Conservation (phyloP, 75 land plant species). For the Pseudotsuga menziesii region DNA sequence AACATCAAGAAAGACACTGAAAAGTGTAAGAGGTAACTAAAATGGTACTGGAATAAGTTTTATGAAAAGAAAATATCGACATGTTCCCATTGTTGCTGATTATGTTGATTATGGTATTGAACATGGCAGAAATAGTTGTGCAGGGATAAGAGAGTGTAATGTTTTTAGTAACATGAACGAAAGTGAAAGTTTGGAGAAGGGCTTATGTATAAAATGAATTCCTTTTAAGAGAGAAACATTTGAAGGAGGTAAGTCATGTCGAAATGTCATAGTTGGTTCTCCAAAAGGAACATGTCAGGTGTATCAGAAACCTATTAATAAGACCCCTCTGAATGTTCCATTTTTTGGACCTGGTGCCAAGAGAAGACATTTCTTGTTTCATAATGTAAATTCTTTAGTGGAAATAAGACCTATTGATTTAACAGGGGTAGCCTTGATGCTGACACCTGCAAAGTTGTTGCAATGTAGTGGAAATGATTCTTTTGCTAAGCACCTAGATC, state of each 20-base stretch:
- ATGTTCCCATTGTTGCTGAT: not conserved
- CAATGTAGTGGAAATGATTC: not conserved
- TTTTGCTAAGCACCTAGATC: not conserved
- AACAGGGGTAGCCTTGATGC: slow-evolving; percentile 16
- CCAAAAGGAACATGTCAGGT: too few species aligned
- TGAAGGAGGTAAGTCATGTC: too few species aligned
- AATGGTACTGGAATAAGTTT: not conserved
- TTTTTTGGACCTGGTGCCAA: slow-evolving; percentile 1
- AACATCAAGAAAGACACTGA: not conserved
- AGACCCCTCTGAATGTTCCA: too few species aligned
- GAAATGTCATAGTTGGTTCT: too few species aligned
- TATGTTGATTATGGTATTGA: not conserved
- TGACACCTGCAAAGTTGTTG: slow-evolving; percentile 14
- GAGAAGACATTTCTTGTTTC: not conserved
- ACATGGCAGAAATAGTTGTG: not conserved
- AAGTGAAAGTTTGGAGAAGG: not conserved
- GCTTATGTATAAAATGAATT: not conserved
- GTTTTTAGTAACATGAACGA: not conserved
- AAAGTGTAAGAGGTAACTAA: not conserved
- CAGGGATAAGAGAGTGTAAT: not conserved
- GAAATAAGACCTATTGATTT: slow-evolving; percentile 25
- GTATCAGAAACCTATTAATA: too few species aligned
- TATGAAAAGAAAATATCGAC: not conserved
- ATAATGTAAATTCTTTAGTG: slow-evolving; percentile 9
- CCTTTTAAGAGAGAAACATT: not conserved